phyloP scores from a whole-genome alignment of 2,329 filamentous ascomycete genomes.

The Ophiocordyceps camponoti-leonardi region DNA sequence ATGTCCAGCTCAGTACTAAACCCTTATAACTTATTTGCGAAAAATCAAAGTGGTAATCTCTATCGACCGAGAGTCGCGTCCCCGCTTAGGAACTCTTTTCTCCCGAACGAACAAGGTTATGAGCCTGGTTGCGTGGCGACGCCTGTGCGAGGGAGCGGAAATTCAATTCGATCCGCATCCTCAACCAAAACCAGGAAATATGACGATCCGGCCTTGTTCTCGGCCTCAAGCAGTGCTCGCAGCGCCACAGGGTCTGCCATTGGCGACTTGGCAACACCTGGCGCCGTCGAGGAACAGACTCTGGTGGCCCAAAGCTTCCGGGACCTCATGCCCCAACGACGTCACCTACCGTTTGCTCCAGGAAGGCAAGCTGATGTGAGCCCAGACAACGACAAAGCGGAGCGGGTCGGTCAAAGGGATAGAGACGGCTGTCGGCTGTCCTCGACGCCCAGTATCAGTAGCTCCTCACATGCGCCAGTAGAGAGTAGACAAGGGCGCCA shows the following conservation, averaged over 20 bases:
- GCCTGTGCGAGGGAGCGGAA: background rate
- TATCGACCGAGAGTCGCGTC: constrained; percentile 12
- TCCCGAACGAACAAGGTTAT: background rate
- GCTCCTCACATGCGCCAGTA: background rate
- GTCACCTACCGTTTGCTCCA: constrained; percentile 9
- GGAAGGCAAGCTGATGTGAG: background rate
- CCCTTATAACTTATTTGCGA: constrained; percentile 8
- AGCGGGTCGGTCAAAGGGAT: background rate
- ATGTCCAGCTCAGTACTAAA: constrained; percentile 3
- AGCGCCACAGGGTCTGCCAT: background rate
- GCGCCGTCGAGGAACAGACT: background rate
- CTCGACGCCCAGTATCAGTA: background rate
- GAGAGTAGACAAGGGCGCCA: background rate
- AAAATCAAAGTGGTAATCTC: constrained; percentile 2
- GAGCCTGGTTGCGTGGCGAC: background rate
- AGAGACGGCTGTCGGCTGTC: background rate
- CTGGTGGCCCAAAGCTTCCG: constrained; percentile 7
- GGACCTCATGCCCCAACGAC: constrained; percentile 13
- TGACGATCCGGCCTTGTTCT: background rate
- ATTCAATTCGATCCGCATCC: background rate
- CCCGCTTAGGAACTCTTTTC: constrained; percentile 8
- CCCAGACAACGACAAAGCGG: background rate
- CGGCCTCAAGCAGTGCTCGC: background rate
- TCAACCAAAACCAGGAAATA: background rate
- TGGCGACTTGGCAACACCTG: background rate